phyloP scores from a whole-genome alignment of 2,329 filamentous ascomycete genomes.

The Dothideomycetidae sp. region DNA sequence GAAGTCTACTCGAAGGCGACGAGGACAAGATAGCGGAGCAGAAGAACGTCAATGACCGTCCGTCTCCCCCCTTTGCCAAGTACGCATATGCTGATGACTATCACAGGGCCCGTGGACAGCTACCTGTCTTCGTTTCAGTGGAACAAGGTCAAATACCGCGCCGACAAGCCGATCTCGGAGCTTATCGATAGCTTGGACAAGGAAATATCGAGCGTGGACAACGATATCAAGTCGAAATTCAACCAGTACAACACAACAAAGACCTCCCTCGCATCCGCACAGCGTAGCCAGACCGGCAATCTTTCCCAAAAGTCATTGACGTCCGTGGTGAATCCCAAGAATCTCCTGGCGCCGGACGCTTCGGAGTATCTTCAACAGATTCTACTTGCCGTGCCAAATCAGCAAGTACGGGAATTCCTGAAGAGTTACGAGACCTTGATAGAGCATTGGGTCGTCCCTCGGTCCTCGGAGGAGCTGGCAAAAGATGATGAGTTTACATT shows the following conservation, averaged over 20 bases:
- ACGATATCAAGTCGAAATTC: slow-evolving; percentile 88
- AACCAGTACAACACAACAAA: slow-evolving; percentile 88
- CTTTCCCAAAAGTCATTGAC: slow-evolving; percentile 85
- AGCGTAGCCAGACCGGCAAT: slow-evolving; percentile 86
- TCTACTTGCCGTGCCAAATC: slow-evolving; percentile 73
- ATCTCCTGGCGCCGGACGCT: slow-evolving; percentile 59
- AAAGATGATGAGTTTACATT: slow-evolving; percentile 82
- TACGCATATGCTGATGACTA: slow-evolving; percentile 4
- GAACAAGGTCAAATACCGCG: slow-evolving; percentile 96
- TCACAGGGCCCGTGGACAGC: slow-evolving; percentile 79
- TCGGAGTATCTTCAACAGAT: slow-evolving; percentile 97
- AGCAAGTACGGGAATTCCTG: slow-evolving; percentile 73
- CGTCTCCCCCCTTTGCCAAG: slow-evolving; percentile 23
- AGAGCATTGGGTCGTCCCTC: slow-evolving; percentile 75
- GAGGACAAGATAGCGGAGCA: slow-evolving; percentile 71
- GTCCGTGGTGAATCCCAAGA: slow-evolving; percentile 64
- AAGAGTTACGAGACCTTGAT: slow-evolving; percentile 76
- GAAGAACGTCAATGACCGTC: slow-evolving; percentile 90
- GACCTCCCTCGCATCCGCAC: slow-evolving; percentile 63
- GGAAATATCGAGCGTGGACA: slow-evolving; percentile 85
- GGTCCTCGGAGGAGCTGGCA: slow-evolving; percentile 65
- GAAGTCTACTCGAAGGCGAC: slow-evolving; percentile 68
- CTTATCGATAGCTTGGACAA: slow-evolving; percentile 80
- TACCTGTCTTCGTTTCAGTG: slow-evolving; percentile 81
- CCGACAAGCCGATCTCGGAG: slow-evolving; percentile 78